Conservation (phyloP, 176 grass and related monocot species). For the bread wheat (Triticum aestivum) region DNA sequence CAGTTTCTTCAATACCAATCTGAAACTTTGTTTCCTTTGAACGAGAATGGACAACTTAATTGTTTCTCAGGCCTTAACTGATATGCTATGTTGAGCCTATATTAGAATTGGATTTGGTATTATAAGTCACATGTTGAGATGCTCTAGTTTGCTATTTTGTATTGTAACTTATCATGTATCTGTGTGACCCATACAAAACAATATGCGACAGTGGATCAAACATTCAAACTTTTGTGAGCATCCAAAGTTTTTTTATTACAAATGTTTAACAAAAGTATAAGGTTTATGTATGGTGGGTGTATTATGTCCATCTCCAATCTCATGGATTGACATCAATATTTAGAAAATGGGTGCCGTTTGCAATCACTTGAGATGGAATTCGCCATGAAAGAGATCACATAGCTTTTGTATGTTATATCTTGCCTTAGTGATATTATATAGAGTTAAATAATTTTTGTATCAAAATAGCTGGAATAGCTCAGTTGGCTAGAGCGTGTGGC, state of each 20-base stretch:
- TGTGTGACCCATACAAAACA: not conserved
- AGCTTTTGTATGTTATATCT: too few relatives aligned
- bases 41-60: not conserved
- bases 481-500: slow-evolving; percentile 79
- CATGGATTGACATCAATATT: too few relatives aligned
- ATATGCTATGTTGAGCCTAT: not conserved
- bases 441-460: too few relatives aligned
- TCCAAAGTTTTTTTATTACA: not conserved
- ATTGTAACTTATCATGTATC: not conserved
- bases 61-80: not conserved
- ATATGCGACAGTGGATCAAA: not conserved
- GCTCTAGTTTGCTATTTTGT: not conserved
- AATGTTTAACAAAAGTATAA: not conserved
- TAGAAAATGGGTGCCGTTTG: too few relatives aligned
- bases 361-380: too few relatives aligned
- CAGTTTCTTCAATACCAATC: not conserved
- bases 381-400: too few relatives aligned
- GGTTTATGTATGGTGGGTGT: not conserved
- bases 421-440: too few relatives aligned
- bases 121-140: not conserved
- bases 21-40: not conserved
- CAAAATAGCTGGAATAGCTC: slow-evolving; percentile 60
- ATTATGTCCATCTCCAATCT: too few relatives aligned
- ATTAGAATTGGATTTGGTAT: not conserved
- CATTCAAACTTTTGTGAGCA: not conserved